Conservation (phyloP, 176 grass and related monocot genomes). For the Juncus effusus region DNA sequence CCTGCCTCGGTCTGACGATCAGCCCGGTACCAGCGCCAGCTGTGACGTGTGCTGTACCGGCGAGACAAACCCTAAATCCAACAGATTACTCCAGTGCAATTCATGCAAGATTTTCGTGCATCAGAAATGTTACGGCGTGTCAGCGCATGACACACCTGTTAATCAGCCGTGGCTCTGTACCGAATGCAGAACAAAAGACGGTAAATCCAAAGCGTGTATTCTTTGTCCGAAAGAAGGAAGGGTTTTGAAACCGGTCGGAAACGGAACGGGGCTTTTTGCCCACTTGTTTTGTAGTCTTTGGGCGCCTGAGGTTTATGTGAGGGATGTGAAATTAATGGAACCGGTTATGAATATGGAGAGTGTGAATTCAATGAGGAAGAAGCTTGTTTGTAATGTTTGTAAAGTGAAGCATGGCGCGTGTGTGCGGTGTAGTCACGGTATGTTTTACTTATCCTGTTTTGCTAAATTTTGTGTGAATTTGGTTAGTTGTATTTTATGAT, state of each 20-base stretch:
- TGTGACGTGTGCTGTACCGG: conserved; percentile 76
- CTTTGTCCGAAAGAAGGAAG: conserved; percentile 86
- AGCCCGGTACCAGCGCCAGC: conserved; percentile 22
- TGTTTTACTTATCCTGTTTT: conserved; percentile 30
- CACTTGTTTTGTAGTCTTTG: conserved; percentile 96
- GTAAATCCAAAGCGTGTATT: conserved; percentile 49
- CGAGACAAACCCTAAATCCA: conserved; percentile 39
- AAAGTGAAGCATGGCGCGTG: conserved; percentile 96
- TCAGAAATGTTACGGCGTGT: conserved; percentile 93
- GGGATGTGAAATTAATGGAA: conserved; percentile 62
- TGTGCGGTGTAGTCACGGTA: conserved; percentile 97
- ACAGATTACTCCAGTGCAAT: conserved; percentile 61
- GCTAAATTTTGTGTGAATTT: conserved; percentile 8
- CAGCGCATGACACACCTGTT: conserved; percentile 31
- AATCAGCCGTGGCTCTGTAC: conserved; percentile 54
- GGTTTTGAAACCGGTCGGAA: conserved; percentile 48
- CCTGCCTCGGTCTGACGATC: conserved; percentile 43
- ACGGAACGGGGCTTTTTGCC: conserved; percentile 32
- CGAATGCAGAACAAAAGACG: conserved; percentile 61
- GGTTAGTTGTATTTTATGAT: neutral
- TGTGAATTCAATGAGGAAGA: conserved; percentile 56
- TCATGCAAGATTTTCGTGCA: conserved; percentile 69
- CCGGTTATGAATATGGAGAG: conserved; percentile 48
- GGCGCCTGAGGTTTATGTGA: conserved; percentile 74
- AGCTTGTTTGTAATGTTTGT: conserved; percentile 79